Evolutionary conservation across 257 asterid genomes (phyloP).

Genomic region (Salvia rosmarinus): DNA sequence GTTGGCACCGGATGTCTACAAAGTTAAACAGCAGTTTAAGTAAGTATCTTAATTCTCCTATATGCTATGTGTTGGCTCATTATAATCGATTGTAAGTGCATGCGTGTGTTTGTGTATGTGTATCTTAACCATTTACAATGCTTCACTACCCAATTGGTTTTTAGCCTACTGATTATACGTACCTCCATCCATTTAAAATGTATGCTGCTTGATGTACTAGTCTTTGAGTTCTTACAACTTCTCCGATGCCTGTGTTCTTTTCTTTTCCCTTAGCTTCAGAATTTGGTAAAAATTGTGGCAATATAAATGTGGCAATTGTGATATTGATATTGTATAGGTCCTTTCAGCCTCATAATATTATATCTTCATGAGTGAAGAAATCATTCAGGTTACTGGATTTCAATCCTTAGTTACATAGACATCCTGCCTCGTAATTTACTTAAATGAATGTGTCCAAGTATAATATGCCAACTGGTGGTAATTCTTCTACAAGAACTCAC

Average conservation of each 20-base stretch:
- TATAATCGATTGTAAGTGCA: background rate
- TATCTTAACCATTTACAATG: background rate
- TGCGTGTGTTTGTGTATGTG: background rate
- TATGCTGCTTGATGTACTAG: slow-evolving; percentile 6
- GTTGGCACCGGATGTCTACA: slow-evolving; percentile 87
- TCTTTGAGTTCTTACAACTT: background rate
- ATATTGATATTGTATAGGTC: background rate
- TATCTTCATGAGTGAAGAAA: slow-evolving; percentile 5
- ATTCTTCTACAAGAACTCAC: background rate
- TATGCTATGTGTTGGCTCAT: slow-evolving; percentile 7
- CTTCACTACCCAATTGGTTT: background rate
- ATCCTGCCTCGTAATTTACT: background rate
- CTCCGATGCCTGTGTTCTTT: background rate
- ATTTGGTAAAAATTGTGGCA: background rate
- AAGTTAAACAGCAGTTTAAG: slow-evolving; percentile 83
- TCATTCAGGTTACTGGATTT: background rate
- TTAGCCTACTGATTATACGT: background rate
- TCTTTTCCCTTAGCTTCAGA: background rate
- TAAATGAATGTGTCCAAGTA: background rate
- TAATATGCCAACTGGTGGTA: background rate
- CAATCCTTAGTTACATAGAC: background rate
- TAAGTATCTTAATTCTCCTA: slow-evolving; percentile 35
- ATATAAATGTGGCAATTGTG: background rate
- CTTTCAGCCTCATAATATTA: background rate
- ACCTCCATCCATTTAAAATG: background rate